Percentiles rank a stretch among this genome's conserved stretches.
phyloP scores from a whole-genome alignment of 805 yeast species.

The Ogataea siamensis region DNA sequence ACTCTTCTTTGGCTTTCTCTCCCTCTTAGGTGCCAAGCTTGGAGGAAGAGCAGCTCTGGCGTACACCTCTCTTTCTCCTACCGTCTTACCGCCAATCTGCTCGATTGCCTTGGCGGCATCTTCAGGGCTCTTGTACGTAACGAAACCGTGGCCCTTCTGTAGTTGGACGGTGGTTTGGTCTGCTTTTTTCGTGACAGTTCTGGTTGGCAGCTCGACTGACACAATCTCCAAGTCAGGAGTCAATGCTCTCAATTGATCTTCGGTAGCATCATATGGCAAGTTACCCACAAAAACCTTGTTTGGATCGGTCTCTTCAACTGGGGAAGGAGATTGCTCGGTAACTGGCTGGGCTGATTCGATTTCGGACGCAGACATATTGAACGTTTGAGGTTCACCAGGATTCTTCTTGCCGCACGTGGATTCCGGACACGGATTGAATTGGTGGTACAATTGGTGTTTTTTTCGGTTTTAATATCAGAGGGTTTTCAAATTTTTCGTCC shows the following conservation, averaged over 20 bases:
- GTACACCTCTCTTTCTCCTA: constrained; percentile 41
- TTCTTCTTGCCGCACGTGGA: constrained; percentile 6
- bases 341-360: constrained; percentile 9
- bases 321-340: constrained; percentile 13
- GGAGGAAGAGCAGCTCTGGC: constrained; percentile 50
- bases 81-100: constrained; percentile 29
- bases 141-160: constrained; percentile 44
- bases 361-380: constrained; percentile 12
- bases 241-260: constrained; percentile 42
- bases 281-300: constrained; percentile 42
- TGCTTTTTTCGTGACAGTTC: constrained; percentile 25
- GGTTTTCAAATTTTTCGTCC: constrained; percentile 10
- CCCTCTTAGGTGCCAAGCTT: constrained; percentile 19
- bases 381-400: constrained; percentile 8
- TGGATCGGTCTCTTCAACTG: constrained; percentile 13
- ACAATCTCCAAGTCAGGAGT: constrained; percentile 37
- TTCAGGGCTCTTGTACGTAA: constrained; percentile 57
- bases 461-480: not conserved
- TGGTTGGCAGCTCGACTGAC: constrained; percentile 34
- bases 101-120: constrained; percentile 63
- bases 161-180: constrained; percentile 24
- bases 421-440: constrained; percentile 2
- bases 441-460: constrained; percentile 2
- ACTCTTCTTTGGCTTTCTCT: constrained; percentile 29
- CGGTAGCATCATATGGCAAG: constrained; percentile 42